Evolutionary conservation across 805 yeast genomes (phyloP).

Genomic region (Pichia phayaonensis): DNA sequence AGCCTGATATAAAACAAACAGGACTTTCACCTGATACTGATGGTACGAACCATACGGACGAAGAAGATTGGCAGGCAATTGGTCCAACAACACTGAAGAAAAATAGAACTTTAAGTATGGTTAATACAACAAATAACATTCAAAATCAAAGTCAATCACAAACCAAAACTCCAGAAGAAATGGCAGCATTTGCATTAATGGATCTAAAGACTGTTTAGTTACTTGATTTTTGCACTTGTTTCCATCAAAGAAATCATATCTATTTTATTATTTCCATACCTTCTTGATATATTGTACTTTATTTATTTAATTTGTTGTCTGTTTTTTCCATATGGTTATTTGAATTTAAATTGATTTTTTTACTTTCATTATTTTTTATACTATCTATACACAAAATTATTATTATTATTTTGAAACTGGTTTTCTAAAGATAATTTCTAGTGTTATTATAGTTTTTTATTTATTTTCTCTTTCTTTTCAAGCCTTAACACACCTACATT

Average conservation of each 20-base stretch:
- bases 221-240: not conserved
- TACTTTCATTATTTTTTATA: not conserved
- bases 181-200: constrained; percentile 31
- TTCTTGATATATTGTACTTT: not conserved
- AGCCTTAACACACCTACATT: not conserved
- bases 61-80: constrained; percentile 91
- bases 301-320: not conserved
- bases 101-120: constrained; percentile 16
- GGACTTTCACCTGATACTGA: not conserved
- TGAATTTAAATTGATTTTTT: not conserved
- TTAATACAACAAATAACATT: not conserved
- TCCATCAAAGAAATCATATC: not conserved
- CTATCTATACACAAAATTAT: not conserved
- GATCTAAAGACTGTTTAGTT: constrained; percentile 25
- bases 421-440: not conserved
- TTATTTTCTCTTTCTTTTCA: not conserved
- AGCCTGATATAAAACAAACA: not conserved
- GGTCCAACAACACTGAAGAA: constrained; percentile 61
- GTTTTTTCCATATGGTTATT: not conserved
- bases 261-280: not conserved
- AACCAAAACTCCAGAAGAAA: constrained; percentile 25
- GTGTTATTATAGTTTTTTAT: not conserved
- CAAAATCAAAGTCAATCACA: not conserved
- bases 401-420: constrained; percentile 2
- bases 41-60: constrained; percentile 70